phyloP scores from a whole-genome alignment of 2,329 filamentous ascomycete species.

The Intubia oerlemansii region DNA sequence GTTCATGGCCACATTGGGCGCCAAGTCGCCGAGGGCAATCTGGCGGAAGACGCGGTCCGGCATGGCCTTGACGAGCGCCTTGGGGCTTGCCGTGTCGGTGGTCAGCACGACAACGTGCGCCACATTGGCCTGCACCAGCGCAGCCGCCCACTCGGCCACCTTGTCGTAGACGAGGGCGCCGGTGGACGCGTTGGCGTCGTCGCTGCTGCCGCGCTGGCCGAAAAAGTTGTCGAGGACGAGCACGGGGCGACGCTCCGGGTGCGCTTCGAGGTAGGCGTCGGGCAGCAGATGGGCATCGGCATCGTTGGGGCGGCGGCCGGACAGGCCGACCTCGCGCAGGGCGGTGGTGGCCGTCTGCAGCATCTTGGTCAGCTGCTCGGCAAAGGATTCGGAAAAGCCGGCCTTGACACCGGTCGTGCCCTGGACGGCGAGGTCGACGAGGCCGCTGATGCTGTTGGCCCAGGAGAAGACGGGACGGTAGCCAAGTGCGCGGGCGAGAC shows the following conservation, averaged over 20 bases:
- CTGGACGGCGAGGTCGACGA: constrained; percentile 81
- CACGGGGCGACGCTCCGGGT: constrained; percentile 64
- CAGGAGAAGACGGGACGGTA: constrained; percentile 89
- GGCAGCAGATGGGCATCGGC: constrained; percentile 37
- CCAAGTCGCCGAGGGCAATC: constrained; percentile 68
- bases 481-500: constrained; percentile 63
- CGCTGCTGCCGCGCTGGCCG: too few relatives aligned
- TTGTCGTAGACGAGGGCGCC: constrained; percentile 48
- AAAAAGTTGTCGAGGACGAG: constrained; percentile 87
- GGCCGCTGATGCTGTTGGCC: constrained; percentile 85
- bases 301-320: constrained; percentile 42
- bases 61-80: constrained; percentile 66
- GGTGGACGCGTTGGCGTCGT: constrained; percentile 41
- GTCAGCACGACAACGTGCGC: constrained; percentile 92
- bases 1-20: constrained; percentile 66
- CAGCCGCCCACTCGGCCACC: constrained; percentile 74
- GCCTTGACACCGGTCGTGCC: constrained; percentile 87
- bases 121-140: constrained; percentile 65
- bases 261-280: constrained; percentile 76
- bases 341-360: constrained; percentile 65
- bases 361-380: constrained; percentile 77
- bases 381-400: constrained; percentile 81
- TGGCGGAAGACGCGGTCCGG: constrained; percentile 82
- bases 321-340: constrained; percentile 55
- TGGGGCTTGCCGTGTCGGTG: constrained; percentile 71